Evolutionary conservation across 352 stramenopile species (phyloP), one percentile per base, ranked within the genome.

Genomic region (Saprolegnia diclina): DNA sequence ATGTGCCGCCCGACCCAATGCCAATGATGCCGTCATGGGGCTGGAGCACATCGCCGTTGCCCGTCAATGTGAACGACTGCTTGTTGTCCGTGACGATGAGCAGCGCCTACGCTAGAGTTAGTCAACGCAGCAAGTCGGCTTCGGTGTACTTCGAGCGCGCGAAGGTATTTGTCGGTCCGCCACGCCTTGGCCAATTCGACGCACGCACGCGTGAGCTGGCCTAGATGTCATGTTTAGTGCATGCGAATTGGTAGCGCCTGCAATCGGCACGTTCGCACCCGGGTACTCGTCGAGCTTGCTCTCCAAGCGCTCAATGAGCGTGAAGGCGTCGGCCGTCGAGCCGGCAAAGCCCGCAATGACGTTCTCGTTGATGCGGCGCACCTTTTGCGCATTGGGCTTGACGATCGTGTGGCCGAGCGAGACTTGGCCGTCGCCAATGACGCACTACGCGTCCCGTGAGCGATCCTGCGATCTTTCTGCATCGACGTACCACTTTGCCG

Each of bases 161-260:
- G 85, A 64, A 99, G 78, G 76, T 99, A 99, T 80, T 99, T 99
- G 79, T 99, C 96, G 67, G 96, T 99, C 72, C 97, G 85, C 97
- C 97, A 99, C 42, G 88, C 95, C 79, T 99, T 99, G 53, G 97
- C 97, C n/a, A 99, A 80, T 75, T 99, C 96, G 22, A 99, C 97
- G 78, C 96, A 99, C 18, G 91, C 92, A 67, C 97, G 87, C 35
- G 91, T 95, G 42, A 99, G 80, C 75, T 99, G 97, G 18, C 57
- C 50, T 68, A 4, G n/a, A 59, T 5, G n/a, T 5, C 5, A 16
- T 14, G 46, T 10, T 22, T 45, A 21, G 40, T 9, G 24, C 10
- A 22, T 35, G 42, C 42, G 10, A 52, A 52, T 52, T 5, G 1
- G 44, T 19, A 1, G 16, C 1, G 2, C 44, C 42, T 48, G 11